Evolutionary conservation across 192 early-diverging fungal genomes (phyloP), one percentile per base, ranked within the genome.

Genomic region (Gonapodya prolifera): DNA sequence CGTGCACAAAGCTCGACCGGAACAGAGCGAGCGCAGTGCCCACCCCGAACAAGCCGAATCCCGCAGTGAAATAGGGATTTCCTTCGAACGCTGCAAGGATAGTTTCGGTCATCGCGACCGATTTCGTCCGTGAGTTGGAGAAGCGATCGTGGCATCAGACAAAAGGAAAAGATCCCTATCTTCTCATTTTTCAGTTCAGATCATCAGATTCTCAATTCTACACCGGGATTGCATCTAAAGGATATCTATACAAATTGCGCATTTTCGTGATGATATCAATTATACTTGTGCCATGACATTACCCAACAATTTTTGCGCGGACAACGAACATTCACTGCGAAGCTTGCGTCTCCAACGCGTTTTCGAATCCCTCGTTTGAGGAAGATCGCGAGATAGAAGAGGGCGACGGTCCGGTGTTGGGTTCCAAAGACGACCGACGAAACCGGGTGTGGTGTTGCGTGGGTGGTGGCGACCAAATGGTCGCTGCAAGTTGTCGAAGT

Each of bases 61-160:
- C 96, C 1, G 95, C 96, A 8, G 96, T 94, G 78, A 98, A 98
- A 78, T 94, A 94, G 30, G 96, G 96, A 77, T 98, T 98, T 35
- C 45, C 45, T 61, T 61, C 45, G 45, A 61, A 61, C 8, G 45
- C 45, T 61, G 45, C 45, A 61, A 61, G 23, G 23, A 61, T 61
- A 16, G 45, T 61, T 61, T 61, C 45, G 45, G 8, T 61, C 45
- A 61, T 61, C 8, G 45, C n/a, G n/a, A n/a, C n/a, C n/a, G n/a
- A n/a, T n/a, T n/a, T n/a, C n/a, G n/a, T n/a, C n/a, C n/a, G n/a
- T n/a, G n/a, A n/a, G n/a, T n/a, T 61, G 8, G 45, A 16, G 45
- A 61, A 8, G 45, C 8, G 45, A 61, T 23, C 8, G 45, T 61
- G 45, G 45, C 45, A 23, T 16, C 45, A 61, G 45, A 61, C n/a